These are phyloP conservation scores for Trichoderma parareesei DNA, from an alignment of 495 filamentous ascomycete genomes.

Conservation along the genomic window DNA sequence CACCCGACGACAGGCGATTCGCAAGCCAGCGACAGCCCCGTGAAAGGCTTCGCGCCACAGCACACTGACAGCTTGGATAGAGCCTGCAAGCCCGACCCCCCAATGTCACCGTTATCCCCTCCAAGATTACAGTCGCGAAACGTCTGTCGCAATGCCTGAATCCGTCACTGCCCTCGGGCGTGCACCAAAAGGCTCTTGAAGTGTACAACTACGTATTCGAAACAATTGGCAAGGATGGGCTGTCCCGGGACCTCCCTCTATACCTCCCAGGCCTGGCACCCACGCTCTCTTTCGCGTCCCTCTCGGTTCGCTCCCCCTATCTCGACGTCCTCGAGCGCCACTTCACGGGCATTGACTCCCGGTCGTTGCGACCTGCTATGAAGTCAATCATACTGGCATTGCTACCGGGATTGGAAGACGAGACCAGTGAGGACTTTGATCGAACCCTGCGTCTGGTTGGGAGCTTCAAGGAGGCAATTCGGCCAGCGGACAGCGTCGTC, in stretches of 20 bases:
- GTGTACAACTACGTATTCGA: constrained; percentile 86
- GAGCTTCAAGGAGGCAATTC: constrained; percentile 62
- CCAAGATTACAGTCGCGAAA: constrained; percentile 77
- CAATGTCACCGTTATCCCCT: constrained; percentile 63
- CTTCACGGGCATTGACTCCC: constrained; percentile 60
- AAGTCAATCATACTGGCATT: constrained; percentile 81
- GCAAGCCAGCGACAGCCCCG: no score
- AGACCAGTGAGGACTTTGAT: constrained; percentile 95
- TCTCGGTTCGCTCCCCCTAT: constrained; percentile 76
- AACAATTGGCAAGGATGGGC: constrained; percentile 61
- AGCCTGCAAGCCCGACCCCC: constrained; percentile 81
- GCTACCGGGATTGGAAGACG: constrained; percentile 88
- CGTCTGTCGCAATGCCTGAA: constrained; percentile 92
- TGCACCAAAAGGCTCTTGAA: constrained; percentile 97
- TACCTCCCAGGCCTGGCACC: constrained; percentile 86
- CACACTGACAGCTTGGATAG: constrained; percentile 36
- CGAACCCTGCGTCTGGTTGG: constrained; percentile 71
- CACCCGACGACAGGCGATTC: not conserved
- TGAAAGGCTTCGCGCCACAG: not conserved
- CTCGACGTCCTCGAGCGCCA: constrained; percentile 76
- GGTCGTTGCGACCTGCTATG: constrained; percentile 71
- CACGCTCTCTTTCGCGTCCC: constrained; percentile 85
- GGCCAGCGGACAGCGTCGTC: constrained; percentile 35
- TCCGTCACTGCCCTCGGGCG: constrained; percentile 84
- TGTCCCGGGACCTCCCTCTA: constrained; percentile 72